These are phyloP conservation scores for Jaapia argillacea DNA, from an alignment of 768 basidiomycete genomes.

Conservation along the genomic window DNA sequence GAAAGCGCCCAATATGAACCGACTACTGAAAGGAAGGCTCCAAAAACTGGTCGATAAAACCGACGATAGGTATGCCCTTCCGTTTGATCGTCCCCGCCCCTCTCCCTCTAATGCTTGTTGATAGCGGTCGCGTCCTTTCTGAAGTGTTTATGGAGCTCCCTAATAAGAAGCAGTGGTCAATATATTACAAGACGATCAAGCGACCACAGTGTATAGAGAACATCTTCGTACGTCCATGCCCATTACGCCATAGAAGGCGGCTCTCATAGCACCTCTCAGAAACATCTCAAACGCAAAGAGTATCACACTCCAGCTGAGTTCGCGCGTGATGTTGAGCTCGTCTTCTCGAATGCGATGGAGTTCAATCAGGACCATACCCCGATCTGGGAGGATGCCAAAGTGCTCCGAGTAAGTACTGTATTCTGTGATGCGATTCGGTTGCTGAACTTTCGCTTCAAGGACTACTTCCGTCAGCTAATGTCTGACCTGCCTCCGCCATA, in stretches of 20 bases:
- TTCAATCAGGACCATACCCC: constrained; percentile 83
- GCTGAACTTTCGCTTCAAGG: constrained; percentile 29
- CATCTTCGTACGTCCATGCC: constrained; percentile 43
- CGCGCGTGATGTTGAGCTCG: constrained; percentile 78
- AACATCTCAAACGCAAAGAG: constrained; percentile 71
- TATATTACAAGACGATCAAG: constrained; percentile 74
- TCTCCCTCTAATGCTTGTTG: constrained; percentile 1
- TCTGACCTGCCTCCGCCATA: constrained; percentile 64
- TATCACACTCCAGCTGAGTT: constrained; percentile 63
- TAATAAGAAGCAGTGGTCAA: constrained; percentile 65
- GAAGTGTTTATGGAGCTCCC: constrained; percentile 82
- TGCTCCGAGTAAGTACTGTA: constrained; percentile 42
- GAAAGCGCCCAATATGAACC: constrained; percentile 54
- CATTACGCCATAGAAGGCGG: constrained; percentile 1
- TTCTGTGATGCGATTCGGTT: constrained; percentile 2
- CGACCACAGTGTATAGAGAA: constrained; percentile 70
- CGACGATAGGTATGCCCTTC: constrained; percentile 48
- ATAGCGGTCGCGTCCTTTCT: constrained; percentile 58
- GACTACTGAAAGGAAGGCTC: constrained; percentile 56
- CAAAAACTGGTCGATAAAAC: constrained; percentile 67
- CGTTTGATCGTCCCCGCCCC: constrained; percentile 1
- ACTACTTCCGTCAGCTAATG: constrained; percentile 67
- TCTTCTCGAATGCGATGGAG: constrained; percentile 80
- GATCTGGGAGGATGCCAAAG: constrained; percentile 72
- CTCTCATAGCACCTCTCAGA: constrained; percentile 31